Conservation (phyloP, 495 filamentous ascomycete genomes). For the Bathelium albidoporum region DNA sequence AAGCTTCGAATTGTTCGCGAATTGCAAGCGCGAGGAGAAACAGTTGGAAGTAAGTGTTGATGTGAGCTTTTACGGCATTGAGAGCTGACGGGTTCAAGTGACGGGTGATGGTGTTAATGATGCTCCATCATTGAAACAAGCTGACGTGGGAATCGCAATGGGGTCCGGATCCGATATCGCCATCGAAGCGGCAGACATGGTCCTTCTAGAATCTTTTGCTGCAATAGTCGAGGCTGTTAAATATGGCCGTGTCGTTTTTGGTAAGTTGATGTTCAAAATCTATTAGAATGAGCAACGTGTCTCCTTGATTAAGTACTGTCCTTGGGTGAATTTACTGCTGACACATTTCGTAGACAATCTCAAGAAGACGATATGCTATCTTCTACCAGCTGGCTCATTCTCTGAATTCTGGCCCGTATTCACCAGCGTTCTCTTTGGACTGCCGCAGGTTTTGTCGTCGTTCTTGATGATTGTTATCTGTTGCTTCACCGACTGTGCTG, state of each 20-base stretch:
- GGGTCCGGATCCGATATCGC: slow-evolving; percentile 49
- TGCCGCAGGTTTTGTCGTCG: slow-evolving; percentile 55
- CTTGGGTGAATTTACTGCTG: slow-evolving; percentile 9
- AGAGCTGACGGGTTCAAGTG: not conserved
- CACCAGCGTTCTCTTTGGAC: slow-evolving; percentile 55
- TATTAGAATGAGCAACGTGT: not conserved
- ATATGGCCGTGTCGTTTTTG: slow-evolving; percentile 46
- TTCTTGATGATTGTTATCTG: slow-evolving; percentile 53
- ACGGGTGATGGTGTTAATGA: slow-evolving; percentile 52
- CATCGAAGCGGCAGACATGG: slow-evolving; percentile 62
- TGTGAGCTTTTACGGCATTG: not conserved
- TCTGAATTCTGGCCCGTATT: slow-evolving; percentile 64
- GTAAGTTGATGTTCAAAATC: not conserved
- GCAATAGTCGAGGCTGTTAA: slow-evolving; percentile 57
- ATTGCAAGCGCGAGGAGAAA: slow-evolving; percentile 43
- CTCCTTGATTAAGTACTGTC: not conserved
- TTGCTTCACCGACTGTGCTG: slow-evolving; percentile 59
- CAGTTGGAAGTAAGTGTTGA: slow-evolving; percentile 30
- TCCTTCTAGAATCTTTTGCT: slow-evolving; percentile 55
- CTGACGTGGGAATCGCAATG: slow-evolving; percentile 45
- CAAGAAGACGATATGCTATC: slow-evolving; percentile 46
- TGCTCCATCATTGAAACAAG: slow-evolving; percentile 45
- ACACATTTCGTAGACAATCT: slow-evolving; percentile 35
- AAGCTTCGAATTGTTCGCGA: slow-evolving; percentile 68
- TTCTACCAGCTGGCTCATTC: slow-evolving; percentile 54